phyloP scores from a whole-genome alignment of 345 rosid genomes.

The Aurinia saxatilis region DNA sequence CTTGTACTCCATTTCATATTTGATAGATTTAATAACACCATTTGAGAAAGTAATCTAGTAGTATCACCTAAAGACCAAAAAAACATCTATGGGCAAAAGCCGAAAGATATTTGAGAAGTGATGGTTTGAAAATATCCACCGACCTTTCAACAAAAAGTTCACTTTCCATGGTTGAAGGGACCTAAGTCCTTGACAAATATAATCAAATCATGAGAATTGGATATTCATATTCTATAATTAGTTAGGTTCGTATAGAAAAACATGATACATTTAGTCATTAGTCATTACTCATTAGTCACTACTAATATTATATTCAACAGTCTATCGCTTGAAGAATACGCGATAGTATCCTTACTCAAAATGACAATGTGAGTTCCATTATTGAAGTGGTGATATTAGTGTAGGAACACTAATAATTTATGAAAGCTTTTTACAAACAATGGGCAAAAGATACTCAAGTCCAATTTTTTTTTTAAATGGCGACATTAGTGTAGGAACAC shows the following conservation, averaged over 20 bases:
- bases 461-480: too few species aligned
- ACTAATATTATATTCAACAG: background rate
- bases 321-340: background rate
- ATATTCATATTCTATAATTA: background rate
- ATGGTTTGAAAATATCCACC: constrained; percentile 26
- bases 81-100: background rate
- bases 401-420: background rate
- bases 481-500: background rate
- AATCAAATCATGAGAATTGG: background rate
- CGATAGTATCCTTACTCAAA: constrained; percentile 1
- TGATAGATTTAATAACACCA: background rate
- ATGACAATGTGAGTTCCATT: background rate
- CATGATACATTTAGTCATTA: background rate
- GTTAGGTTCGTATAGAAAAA: constrained; percentile 19
- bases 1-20: background rate
- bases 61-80: background rate
- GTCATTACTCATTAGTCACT: background rate
- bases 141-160: constrained; percentile 11
- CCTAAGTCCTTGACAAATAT: background rate
- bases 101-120: constrained; percentile 10
- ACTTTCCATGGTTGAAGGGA: constrained; percentile 19
- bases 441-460: too few species aligned
- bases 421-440: too few species aligned
- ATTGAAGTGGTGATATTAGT: background rate
- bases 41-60: background rate